Percentiles rank a stretch among this genome's conserved stretches.
These are phyloP conservation scores for Exophiala sp. DNA, from an alignment of 2,329 filamentous ascomycete genomes.

Conservation along the genomic window DNA sequence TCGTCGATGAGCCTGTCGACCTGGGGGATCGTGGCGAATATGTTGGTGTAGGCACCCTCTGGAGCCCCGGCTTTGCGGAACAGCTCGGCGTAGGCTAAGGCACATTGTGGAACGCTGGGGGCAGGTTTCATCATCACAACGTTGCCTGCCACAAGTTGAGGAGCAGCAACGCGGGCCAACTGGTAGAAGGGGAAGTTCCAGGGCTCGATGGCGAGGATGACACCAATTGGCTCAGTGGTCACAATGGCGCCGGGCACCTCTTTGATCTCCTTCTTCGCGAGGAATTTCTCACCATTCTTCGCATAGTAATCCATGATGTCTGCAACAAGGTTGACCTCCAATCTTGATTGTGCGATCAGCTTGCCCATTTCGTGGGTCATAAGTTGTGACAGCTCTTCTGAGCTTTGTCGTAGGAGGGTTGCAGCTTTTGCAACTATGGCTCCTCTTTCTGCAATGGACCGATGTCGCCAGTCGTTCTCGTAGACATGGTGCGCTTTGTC, in stretches of 20 bases:
- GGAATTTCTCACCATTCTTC: background rate
- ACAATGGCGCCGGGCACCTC: background rate
- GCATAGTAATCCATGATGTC: slow-evolving; percentile 2
- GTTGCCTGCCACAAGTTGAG: slow-evolving; percentile 3
- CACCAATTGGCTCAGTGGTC: slow-evolving; percentile 1
- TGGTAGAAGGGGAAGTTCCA: slow-evolving; percentile 4
- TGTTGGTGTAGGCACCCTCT: slow-evolving; percentile 2
- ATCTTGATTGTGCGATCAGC: background rate
- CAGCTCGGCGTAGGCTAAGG: background rate
- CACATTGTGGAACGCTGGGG: slow-evolving; percentile 2
- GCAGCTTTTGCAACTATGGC: background rate
- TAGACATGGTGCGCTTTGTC: background rate
- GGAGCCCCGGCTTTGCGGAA: slow-evolving; percentile 1
- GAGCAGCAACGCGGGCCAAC: background rate
- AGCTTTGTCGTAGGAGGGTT: background rate
- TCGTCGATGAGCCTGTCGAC: slow-evolving; percentile 2
- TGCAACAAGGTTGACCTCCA: background rate
- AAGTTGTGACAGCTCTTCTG: background rate
- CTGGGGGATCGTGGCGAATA: slow-evolving; percentile 1
- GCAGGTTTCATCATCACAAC: slow-evolving; percentile 3
- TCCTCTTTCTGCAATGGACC: background rate
- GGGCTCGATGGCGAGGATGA: slow-evolving; percentile 1
- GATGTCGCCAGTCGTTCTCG: slow-evolving; percentile 2
- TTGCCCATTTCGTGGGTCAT: slow-evolving; percentile 1
- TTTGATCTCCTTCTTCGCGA: background rate